Conservation (phyloP, 441 rosid genomes). For the Corymbia calophylla region DNA sequence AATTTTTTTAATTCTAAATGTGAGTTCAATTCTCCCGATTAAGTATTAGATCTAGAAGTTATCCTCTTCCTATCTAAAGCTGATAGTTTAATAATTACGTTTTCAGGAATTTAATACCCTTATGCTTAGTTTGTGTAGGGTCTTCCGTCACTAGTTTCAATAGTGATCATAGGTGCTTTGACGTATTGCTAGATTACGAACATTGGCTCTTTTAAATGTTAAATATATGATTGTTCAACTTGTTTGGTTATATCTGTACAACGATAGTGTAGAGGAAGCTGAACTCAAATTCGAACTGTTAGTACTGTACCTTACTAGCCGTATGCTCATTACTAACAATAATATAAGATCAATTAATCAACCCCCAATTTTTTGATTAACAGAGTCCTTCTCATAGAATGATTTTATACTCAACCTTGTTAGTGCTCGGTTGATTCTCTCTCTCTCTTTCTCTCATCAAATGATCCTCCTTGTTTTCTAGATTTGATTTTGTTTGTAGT, state of each 20-base stretch:
- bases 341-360: too few species aligned
- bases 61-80: not conserved
- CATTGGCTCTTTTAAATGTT: not conserved
- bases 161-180: not conserved
- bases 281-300: not conserved
- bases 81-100: too few species aligned
- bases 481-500: too few species aligned
- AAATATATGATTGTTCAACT: too few species aligned
- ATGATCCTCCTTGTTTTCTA: too few species aligned
- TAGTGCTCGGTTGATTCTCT: not conserved
- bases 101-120: not conserved
- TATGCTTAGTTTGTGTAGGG: not conserved
- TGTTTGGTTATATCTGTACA: fast-evolving
- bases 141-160: not conserved
- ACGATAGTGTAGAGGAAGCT: not conserved
- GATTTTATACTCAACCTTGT: not conserved
- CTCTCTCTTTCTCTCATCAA: not conserved
- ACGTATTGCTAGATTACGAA: not conserved
- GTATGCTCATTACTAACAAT: too few species aligned
- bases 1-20: fast-evolving
- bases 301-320: too few species aligned
- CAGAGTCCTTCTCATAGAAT: too few species aligned
- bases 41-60: not conserved
- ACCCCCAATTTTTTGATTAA: not conserved
- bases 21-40: fast-evolving